phyloP scores from a whole-genome alignment of 139 green algal species.

The Helicosporidium sp. region DNA sequence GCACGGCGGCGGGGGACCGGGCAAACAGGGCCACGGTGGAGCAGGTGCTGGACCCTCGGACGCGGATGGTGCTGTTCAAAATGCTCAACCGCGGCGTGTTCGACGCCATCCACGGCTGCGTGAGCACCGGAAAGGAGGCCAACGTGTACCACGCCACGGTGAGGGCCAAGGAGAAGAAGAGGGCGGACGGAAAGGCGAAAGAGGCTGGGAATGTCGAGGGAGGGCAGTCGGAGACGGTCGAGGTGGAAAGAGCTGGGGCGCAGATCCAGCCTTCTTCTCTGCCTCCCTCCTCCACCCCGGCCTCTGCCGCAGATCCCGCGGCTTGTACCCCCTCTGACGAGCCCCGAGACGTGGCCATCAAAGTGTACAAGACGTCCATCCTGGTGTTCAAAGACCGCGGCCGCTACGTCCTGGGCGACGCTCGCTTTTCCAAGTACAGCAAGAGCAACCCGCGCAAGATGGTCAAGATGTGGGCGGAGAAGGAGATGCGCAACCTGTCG shows the following conservation, averaged over 20 bases:
- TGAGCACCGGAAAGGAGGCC: constrained; percentile 94
- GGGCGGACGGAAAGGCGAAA: too few species aligned
- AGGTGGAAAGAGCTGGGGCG: too few species aligned
- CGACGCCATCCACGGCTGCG: constrained; percentile 72
- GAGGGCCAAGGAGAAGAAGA: constrained; percentile 1
- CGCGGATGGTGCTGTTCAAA: constrained; percentile 90
- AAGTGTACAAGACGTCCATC: constrained; percentile 98
- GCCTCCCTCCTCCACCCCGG: too few species aligned
- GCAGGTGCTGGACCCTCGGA: constrained; percentile 70
- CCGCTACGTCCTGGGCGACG: constrained; percentile 92
- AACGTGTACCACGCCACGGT: constrained; percentile 85
- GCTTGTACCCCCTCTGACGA: neutral
- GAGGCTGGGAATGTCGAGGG: too few species aligned
- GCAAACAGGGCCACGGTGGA: constrained; percentile 69
- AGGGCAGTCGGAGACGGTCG: too few species aligned
- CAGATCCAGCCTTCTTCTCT: too few species aligned
- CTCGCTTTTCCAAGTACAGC: constrained; percentile 82
- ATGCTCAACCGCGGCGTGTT: constrained; percentile 77
- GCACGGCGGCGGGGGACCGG: too few species aligned
- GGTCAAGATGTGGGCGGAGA: constrained; percentile 96
- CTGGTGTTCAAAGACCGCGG: constrained; percentile 89
- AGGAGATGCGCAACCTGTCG: constrained; percentile 92
- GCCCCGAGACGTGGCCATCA: constrained; percentile 89
- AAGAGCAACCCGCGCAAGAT: constrained; percentile 94
- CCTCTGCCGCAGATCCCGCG: neutral